Evolutionary conservation across 768 basidiomycete species (phyloP).

Genomic region (Naematelia encephala): DNA sequence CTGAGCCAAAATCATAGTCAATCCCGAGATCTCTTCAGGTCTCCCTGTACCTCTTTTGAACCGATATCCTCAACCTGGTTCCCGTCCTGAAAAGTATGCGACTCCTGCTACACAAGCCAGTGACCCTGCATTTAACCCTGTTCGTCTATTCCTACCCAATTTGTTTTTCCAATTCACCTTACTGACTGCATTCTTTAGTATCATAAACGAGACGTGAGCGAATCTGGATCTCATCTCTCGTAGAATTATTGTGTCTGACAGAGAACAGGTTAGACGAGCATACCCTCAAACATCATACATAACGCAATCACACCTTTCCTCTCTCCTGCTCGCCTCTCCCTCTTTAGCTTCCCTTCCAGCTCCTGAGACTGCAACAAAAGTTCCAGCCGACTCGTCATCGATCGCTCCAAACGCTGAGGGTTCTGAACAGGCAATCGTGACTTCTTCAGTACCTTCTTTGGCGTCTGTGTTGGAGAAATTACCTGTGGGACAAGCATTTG

Average conservation of each 20-base stretch:
- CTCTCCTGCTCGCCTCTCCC: constrained; percentile 76
- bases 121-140: constrained; percentile 43
- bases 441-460: constrained; percentile 54
- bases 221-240: no score
- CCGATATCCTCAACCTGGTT: constrained; percentile 83
- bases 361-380: constrained; percentile 56
- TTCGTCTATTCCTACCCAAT: constrained; percentile 15
- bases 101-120: constrained; percentile 85
- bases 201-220: constrained; percentile 83
- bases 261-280: constrained; percentile 54
- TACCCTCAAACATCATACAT: constrained; percentile 90
- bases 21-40: constrained; percentile 87
- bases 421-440: constrained; percentile 21
- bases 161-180: constrained; percentile 5
- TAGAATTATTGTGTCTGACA: not conserved
- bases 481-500: constrained; percentile 57
- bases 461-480: constrained; percentile 49
- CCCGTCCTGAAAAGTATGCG: constrained; percentile 77
- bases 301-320: constrained; percentile 76
- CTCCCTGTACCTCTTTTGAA: constrained; percentile 70
- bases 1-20: constrained; percentile 54
- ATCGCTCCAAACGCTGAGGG: constrained; percentile 21
- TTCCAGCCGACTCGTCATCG: constrained; percentile 23
- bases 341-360: constrained; percentile 44
- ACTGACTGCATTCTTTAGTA: constrained; percentile 54